Conservation (phyloP, 139 green algal species). For the Monoraphidium neglectum region DNA sequence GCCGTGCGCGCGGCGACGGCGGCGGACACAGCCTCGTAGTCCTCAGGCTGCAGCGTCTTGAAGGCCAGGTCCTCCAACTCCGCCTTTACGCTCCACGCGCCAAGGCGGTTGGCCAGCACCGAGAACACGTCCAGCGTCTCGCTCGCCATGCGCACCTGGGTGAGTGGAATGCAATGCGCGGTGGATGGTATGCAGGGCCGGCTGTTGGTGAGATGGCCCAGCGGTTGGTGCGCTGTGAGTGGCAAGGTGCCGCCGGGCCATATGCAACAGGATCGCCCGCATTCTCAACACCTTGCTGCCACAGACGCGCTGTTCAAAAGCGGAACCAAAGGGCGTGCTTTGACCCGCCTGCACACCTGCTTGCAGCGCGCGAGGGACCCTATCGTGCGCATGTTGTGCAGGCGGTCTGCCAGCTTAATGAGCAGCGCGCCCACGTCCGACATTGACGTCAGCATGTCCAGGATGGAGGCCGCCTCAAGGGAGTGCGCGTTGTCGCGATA, state of each 20-base stretch:
- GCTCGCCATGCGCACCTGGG: slow-evolving; percentile 36
- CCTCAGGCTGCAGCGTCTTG: slow-evolving; percentile 50
- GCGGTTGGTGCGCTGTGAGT: too few species aligned
- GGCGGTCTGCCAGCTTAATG: slow-evolving; percentile 94
- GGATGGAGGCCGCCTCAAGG: slow-evolving; percentile 26
- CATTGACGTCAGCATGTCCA: slow-evolving; percentile 33
- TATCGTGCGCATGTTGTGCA: slow-evolving; percentile 97
- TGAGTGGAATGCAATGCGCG: too few species aligned
- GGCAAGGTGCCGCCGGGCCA: too few species aligned
- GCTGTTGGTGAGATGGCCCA: too few species aligned
- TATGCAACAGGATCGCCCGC: too few species aligned
- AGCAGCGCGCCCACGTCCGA: slow-evolving; percentile 52
- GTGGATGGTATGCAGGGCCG: too few species aligned
- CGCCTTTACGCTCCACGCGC: slow-evolving; percentile 88
- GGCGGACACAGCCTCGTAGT: slow-evolving; percentile 37
- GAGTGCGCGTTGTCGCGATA: slow-evolving; percentile 41
- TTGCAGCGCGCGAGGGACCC: slow-evolving; percentile 79
- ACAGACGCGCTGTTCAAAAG: too few species aligned
- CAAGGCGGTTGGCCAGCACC: slow-evolving; percentile 88
- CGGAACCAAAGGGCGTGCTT: too few species aligned
- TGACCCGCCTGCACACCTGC: slow-evolving; percentile 37
- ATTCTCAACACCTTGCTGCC: too few species aligned
- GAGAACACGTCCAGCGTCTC: slow-evolving; percentile 82
- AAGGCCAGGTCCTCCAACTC: slow-evolving; percentile 91
- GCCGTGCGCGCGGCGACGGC: slow-evolving; percentile 17